Base-by-base conservation (phyloP, 495 filamentous ascomycete genomes). In the Choiromyces venosus region DNA sequence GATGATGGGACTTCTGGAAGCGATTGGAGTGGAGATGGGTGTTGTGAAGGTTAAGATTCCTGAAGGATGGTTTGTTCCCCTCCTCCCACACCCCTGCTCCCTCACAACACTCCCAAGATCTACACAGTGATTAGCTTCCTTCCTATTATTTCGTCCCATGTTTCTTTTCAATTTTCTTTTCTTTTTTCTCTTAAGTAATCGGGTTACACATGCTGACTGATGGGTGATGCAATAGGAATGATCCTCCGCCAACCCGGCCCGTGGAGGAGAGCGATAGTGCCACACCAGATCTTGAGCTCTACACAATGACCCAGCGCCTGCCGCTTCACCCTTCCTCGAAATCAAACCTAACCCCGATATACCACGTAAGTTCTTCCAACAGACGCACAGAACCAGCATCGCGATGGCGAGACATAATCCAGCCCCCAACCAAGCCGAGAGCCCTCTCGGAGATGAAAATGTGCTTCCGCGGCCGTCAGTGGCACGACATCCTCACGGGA, bases 11-110 rank as follows among this genome's bases (percentile, higher is more conserved):
- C 42, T 75, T 29, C 9, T 80, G 19, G 73, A 80, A 40, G 77
- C 78, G 21, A 71, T 80, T 38, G 78, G 78, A 16, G 68, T 79
- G 64, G 69, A 75, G 37, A 68, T 80, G 29, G 78, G 78, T 0
- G 76, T 70, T 35, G 66, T 76, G 33, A 80, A 80, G 39, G 38
- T 80, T 35, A 40, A 66, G 42, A 29, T 80, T 37, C 78, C 78
- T 39, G 69, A 33, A 52, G 77, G 68, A 70, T 80, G 72, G 78
- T 80, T 68, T 39, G 67, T 42, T 35, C 29, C 21, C 61, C 38
- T 38, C 66, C 29, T 40, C 64, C n/a, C 19, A 76, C 37, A 29
- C 37, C 64, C 46, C 38, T 66, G n/a, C n/a, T n/a, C n/a, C n/a
- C 75, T 21, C 46, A 61, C 16, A 36, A 35, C 37, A 52, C 67